These are phyloP conservation scores for Tephrocybe sp. DNA, from an alignment of 768 basidiomycete genomes.

Conservation along the genomic window DNA sequence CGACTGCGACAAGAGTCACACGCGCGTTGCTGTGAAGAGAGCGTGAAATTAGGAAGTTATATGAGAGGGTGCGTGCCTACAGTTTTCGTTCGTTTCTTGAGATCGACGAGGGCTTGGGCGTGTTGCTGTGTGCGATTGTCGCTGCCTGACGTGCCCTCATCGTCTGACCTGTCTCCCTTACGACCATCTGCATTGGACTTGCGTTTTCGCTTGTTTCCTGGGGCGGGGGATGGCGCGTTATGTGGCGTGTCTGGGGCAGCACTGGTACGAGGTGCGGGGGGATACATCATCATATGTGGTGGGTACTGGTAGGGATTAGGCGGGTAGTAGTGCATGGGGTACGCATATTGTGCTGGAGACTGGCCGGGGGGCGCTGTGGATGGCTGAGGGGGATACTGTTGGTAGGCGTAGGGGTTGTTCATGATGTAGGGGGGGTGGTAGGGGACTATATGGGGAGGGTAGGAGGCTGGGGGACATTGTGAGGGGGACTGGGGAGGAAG, in stretches of 20 bases:
- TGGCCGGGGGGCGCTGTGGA: constrained; percentile 34
- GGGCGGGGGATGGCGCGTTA: constrained; percentile 30
- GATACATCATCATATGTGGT: constrained; percentile 74
- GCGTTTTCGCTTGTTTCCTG: constrained; percentile 66
- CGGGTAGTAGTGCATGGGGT: constrained; percentile 55
- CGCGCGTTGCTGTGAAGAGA: constrained; percentile 56
- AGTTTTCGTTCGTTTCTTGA: constrained; percentile 90
- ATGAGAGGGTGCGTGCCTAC: constrained; percentile 32
- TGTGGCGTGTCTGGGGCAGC: constrained; percentile 36
- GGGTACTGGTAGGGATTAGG: constrained; percentile 60
- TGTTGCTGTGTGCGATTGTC: constrained; percentile 31
- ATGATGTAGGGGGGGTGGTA: constrained; percentile 54
- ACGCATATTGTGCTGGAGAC: constrained; percentile 45
- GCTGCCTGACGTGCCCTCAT: constrained; percentile 54
- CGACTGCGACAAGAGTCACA: constrained; percentile 90
- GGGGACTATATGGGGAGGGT: constrained; percentile 29
- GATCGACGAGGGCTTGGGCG: constrained; percentile 44
- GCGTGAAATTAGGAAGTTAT: constrained; percentile 10
- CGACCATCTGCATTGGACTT: constrained; percentile 38
- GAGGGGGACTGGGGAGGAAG: constrained; percentile 23
- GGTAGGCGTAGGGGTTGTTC: constrained; percentile 65
- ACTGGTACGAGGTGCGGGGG: constrained; percentile 36
- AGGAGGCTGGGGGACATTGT: constrained; percentile 45
- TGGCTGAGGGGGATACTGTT: constrained; percentile 25
- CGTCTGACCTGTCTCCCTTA: constrained; percentile 52